These are phyloP conservation scores for Ascochyta pisi DNA, from an alignment of 2,329 filamentous ascomycete species.

Conservation along the genomic window DNA sequence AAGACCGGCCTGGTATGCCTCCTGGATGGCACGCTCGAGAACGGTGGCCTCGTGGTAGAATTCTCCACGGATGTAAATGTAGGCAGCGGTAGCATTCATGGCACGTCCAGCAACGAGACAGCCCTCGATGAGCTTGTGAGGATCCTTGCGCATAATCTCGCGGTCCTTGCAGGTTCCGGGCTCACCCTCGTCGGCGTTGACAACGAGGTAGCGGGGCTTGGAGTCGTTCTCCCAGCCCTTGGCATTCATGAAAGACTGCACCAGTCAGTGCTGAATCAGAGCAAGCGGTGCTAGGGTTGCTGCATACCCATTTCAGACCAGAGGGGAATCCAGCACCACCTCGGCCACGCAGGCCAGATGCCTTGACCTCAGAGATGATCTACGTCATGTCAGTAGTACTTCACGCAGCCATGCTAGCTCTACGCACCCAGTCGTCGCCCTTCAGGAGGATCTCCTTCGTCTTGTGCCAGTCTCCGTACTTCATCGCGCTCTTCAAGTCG, in stretches of 20 bases:
- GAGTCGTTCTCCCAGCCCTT: constrained; percentile 99
- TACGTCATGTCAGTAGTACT: constrained; percentile 43
- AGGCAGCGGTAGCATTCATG: constrained; percentile 98
- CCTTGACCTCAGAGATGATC: constrained; percentile 98
- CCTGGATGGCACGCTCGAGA: constrained; percentile 93
- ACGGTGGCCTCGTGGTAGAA: constrained; percentile 96
- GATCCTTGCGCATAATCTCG: constrained; percentile 99
- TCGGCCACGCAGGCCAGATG: constrained; percentile 91
- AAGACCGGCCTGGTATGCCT: constrained; percentile 91
- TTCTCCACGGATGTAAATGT: constrained; percentile 99
- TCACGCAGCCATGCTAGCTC: neutral
- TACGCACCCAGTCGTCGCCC: constrained; percentile 85
- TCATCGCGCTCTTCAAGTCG: constrained; percentile 92
- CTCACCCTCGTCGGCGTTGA: constrained; percentile 98
- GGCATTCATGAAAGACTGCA: constrained; percentile 98
- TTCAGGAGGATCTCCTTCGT: constrained; percentile 98
- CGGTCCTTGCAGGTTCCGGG: constrained; percentile 99
- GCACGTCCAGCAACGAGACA: constrained; percentile 94
- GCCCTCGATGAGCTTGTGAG: constrained; percentile 97
- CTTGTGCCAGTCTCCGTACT: constrained; percentile 99
- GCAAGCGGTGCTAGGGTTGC: neutral
- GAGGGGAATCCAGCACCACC: constrained; percentile 98
- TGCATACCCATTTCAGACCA: constrained; percentile 92
- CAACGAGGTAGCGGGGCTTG: constrained; percentile 94
- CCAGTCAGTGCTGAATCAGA: constrained; percentile 26